Evolutionary conservation across 345 rosid species (phyloP), one percentile per base, ranked within the genome.

Genomic region (Adansonia digitata): DNA sequence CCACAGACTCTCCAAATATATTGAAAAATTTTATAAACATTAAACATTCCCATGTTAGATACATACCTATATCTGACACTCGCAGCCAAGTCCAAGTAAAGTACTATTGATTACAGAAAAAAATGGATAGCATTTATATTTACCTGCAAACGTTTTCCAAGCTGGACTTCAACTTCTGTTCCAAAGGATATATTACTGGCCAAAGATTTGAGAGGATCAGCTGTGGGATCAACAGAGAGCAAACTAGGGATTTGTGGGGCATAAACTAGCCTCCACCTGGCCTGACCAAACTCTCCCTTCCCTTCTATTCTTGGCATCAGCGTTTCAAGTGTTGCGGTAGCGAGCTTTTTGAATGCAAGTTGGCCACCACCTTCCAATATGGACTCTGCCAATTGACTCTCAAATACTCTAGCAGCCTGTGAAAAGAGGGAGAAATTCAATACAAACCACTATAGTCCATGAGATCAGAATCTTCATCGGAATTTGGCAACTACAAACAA

Each of bases 301-400:
- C 97, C 98, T 87, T 95, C 97, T 77, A 95, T 93, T 79, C 93
- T 89, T 46, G 98, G 99, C 98, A 93, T 95, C 72, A 95, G 83
- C 17, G 90, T 84, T 80, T 90, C 98, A 17, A 95, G 90, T 61
- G 99, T 95, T 72, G 97, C 96, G 3, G 98, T 92, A 37, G 99
- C 99, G 39, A 95, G 99, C 87, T 90, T 95, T 72, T 95, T 90
- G 77, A 95, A 93, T 66, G 98, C 99, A 39, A 95, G 98, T 81
- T 93, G 94, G 72, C 99, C 98, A 77, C 91, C 91, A 52, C 96
- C 91, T 91, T 93, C 98, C 83, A 92, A 81, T 84, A 95, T 93
- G 67, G 99, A 95, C 81, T 93, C 97, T 52, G 98, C 99, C 81
- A 95, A 81, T 79, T 90, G 98, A 81, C 97, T 91, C 83, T 95